A percentile compares a stretch with the other conserved stretches of the same genome.
Conservation (phyloP, 2,329 filamentous ascomycete species). For the Diaporthe humulicola region DNA sequence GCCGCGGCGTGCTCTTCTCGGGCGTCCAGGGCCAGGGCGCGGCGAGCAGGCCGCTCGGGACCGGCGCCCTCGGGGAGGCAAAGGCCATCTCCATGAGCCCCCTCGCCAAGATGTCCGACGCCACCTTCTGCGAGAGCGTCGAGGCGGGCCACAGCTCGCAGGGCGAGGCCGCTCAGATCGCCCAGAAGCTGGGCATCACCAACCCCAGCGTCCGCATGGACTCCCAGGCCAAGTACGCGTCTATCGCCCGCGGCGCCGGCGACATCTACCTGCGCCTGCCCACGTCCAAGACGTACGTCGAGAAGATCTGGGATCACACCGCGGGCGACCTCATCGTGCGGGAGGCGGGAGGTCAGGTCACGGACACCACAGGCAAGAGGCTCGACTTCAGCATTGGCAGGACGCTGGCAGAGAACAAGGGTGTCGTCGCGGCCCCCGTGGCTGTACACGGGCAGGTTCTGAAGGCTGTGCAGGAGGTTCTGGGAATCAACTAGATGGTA, state of each 20-base stretch:
- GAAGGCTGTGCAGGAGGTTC: constrained; percentile 83
- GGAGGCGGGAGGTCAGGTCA: constrained; percentile 93
- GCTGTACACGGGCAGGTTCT: constrained; percentile 83
- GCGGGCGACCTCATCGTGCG: constrained; percentile 94
- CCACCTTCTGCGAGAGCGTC: constrained; percentile 96
- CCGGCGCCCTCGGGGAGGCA: constrained; percentile 64
- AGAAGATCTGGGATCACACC: constrained; percentile 99
- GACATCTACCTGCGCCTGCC: constrained; percentile 95
- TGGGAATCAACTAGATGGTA: constrained; percentile 60
- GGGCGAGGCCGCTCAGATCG: constrained; percentile 87
- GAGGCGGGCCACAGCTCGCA: constrained; percentile 94
- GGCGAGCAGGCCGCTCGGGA: constrained; percentile 78
- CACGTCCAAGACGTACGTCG: constrained; percentile 84
- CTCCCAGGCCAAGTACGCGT: constrained; percentile 97
- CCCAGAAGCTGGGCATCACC: constrained; percentile 87
- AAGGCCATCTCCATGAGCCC: constrained; percentile 84
- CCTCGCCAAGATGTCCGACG: constrained; percentile 79
- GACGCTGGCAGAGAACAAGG: constrained; percentile 91
- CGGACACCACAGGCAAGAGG: constrained; percentile 86
- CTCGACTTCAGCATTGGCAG: constrained; percentile 90
- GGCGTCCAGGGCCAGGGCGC: constrained; percentile 86
- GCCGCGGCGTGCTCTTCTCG: constrained; percentile 89
- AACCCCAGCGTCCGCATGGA: constrained; percentile 95
- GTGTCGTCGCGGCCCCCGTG: constrained; percentile 88
- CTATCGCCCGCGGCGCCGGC: constrained; percentile 91